A percentile compares a stretch with the other conserved stretches of the same genome.
These are phyloP conservation scores for Fusarium sp. DNA, from an alignment of 2,329 filamentous ascomycete genomes.

Conservation along the genomic window DNA sequence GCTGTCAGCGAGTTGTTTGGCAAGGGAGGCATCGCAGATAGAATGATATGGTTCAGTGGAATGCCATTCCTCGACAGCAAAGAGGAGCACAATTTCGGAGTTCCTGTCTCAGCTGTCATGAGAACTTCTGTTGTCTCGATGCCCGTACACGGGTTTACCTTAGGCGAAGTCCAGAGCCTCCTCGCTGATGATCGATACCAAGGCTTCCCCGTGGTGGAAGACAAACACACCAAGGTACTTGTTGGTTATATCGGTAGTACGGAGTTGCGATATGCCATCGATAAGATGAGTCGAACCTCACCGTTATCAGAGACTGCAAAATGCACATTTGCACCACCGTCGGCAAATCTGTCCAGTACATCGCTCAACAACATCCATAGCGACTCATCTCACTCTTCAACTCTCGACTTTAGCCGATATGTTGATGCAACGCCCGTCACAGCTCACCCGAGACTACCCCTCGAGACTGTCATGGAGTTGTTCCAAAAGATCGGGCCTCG, in stretches of 20 bases:
- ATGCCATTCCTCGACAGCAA: conserved; percentile 98
- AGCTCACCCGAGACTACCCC: conserved; percentile 87
- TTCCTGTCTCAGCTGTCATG: conserved; percentile 93
- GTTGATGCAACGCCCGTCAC: conserved; percentile 90
- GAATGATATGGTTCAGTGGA: conserved; percentile 98
- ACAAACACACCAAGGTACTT: conserved; percentile 73
- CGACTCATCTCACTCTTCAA: conserved; percentile 53
- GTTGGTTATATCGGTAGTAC: conserved; percentile 93
- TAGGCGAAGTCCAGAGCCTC: conserved; percentile 80
- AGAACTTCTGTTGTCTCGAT: conserved; percentile 78
- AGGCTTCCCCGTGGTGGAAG: conserved; percentile 91
- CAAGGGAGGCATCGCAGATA: conserved; percentile 96
- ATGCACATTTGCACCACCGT: conserved; percentile 75
- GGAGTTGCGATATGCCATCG: conserved; percentile 89
- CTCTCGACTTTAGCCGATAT: conserved; percentile 84
- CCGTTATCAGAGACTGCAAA: conserved; percentile 71
- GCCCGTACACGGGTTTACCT: conserved; percentile 75
- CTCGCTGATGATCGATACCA: conserved; percentile 84
- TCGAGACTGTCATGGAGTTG: conserved; percentile 98
- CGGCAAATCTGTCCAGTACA: conserved; percentile 42
- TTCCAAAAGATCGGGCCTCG: conserved; percentile 98
- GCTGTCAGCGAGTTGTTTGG: conserved; percentile 89
- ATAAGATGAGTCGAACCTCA: conserved; percentile 78
- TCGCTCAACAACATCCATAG: conserved; percentile 44
- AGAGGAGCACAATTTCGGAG: conserved; percentile 95